A percentile compares a stretch with the other conserved stretches of the same genome.
Evolutionary conservation across 257 asterid genomes (phyloP).

Genomic region (Oldenlandia corymbosa): DNA sequence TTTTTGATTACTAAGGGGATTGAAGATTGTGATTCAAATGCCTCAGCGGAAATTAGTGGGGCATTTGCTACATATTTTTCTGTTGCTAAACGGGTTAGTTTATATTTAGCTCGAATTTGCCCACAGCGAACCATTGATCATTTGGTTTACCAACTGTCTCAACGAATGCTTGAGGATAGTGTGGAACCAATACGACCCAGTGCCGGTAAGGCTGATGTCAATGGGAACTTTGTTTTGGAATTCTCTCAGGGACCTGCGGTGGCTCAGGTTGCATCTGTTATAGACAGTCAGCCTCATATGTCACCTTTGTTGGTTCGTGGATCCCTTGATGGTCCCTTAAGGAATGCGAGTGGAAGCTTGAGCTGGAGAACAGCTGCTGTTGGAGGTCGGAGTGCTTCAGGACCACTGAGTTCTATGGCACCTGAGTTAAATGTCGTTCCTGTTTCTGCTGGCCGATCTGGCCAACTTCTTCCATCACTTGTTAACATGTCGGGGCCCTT

Average conservation of each 20-base stretch:
- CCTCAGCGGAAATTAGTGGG: constrained; percentile 99
- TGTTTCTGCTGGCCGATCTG: constrained; percentile 83
- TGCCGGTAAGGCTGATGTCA: constrained; percentile 65
- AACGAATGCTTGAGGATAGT: constrained; percentile 96
- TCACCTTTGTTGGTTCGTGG: constrained; percentile 97
- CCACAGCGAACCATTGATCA: constrained; percentile 98
- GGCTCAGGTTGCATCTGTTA: constrained; percentile 66
- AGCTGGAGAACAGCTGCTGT: constrained; percentile 98
- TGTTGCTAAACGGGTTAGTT: constrained; percentile 93
- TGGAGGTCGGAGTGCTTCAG: constrained; percentile 97
- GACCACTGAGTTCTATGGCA: constrained; percentile 93
- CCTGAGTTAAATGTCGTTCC: constrained; percentile 89
- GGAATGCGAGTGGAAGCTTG: constrained; percentile 94
- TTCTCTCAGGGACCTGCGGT: constrained; percentile 89
- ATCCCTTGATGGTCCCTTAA: constrained; percentile 90
- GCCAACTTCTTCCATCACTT: constrained; percentile 89
- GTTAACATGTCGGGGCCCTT: constrained; percentile 99
- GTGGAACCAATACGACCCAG: constrained; percentile 63
- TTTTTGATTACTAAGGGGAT: constrained; percentile 96
- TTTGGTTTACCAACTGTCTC: constrained; percentile 98
- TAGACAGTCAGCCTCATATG: constrained; percentile 96
- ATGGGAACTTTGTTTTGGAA: constrained; percentile 69
- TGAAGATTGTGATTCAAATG: constrained; percentile 97
- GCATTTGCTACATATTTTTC: constrained; percentile 98
- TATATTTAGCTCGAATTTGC: constrained; percentile 94